Evolutionary conservation across 2,329 filamentous ascomycete genomes (phyloP).

Genomic region (Colletotrichum lupini): DNA sequence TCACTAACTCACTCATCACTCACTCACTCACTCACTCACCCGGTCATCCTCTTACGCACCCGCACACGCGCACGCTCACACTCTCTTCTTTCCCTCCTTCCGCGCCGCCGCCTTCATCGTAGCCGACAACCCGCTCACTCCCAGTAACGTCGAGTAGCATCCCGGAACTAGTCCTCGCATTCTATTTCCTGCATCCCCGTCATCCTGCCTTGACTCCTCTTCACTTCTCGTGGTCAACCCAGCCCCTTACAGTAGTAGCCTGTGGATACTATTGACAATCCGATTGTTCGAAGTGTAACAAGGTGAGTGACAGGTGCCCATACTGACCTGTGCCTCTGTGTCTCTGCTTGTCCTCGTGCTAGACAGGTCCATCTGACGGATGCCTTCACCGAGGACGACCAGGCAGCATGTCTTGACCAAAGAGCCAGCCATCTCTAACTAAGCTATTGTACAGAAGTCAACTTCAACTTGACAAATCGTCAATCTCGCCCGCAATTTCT

Average conservation of each 20-base stretch:
- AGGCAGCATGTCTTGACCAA: conserved; percentile 8
- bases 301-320: conserved; percentile 26
- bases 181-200: conserved; percentile 20
- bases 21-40: neutral
- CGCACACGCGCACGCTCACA: neutral
- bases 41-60: neutral
- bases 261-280: neutral
- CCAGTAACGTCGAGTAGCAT: conserved; percentile 11
- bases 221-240: neutral
- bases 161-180: neutral
- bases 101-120: neutral
- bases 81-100: neutral
- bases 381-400: conserved; percentile 12
- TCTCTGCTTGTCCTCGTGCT: conserved; percentile 13
- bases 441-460: conserved; percentile 1
- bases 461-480: neutral
- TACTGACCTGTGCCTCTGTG: neutral
- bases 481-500: neutral
- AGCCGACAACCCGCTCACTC: neutral
- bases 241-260: conserved; percentile 8
- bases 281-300: neutral
- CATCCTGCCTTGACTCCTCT: neutral
- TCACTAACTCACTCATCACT: neutral
- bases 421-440: conserved; percentile 18
- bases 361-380: neutral